A percentile compares a stretch with the other conserved stretches of the same genome.
phyloP scores from a whole-genome alignment of 768 basidiomycete genomes.

The Mycena polygramma region DNA sequence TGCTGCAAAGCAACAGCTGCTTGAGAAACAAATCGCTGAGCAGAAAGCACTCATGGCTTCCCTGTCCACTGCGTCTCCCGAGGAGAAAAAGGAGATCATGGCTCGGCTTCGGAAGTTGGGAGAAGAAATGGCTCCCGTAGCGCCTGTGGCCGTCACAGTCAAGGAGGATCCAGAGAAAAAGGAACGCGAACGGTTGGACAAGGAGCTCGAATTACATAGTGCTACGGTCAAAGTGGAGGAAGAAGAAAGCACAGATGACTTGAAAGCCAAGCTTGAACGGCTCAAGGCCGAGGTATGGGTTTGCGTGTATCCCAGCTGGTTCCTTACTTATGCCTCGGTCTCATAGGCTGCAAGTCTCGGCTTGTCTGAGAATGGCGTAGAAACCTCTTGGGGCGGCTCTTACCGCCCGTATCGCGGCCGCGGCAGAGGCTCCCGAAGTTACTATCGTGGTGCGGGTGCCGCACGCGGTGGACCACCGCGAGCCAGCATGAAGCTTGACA shows the following conservation, averaged over 20 bases:
- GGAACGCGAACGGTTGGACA: conserved; percentile 80
- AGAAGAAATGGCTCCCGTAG: conserved; percentile 71
- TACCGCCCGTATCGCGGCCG: conserved; percentile 81
- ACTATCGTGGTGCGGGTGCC: conserved; percentile 66
- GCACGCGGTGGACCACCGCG: conserved; percentile 77
- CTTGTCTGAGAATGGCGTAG: conserved; percentile 64
- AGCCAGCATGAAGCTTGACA: conserved; percentile 89
- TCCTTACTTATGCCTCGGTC: neutral
- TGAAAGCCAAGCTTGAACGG: conserved; percentile 80
- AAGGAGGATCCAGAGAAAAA: conserved; percentile 63
- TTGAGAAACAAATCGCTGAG: conserved; percentile 88
- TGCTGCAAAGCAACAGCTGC: conserved; percentile 79
- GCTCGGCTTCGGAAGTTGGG: conserved; percentile 78
- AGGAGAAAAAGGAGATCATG: conserved; percentile 88
- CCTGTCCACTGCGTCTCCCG: conserved; percentile 69
- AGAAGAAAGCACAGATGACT: conserved; percentile 71
- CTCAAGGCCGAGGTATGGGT: conserved; percentile 80
- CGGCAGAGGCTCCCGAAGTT: conserved; percentile 70
- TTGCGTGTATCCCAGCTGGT: neutral
- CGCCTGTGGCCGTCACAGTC: conserved; percentile 41
- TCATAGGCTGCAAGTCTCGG: conserved; percentile 81
- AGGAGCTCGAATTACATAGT: conserved; percentile 83
- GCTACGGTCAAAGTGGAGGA: conserved; percentile 57
- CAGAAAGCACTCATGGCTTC: conserved; percentile 89
- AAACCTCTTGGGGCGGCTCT: conserved; percentile 52